These are phyloP conservation scores for Clarireedia paspali DNA, from an alignment of 2,329 filamentous ascomycete species.

Conservation along the genomic window DNA sequence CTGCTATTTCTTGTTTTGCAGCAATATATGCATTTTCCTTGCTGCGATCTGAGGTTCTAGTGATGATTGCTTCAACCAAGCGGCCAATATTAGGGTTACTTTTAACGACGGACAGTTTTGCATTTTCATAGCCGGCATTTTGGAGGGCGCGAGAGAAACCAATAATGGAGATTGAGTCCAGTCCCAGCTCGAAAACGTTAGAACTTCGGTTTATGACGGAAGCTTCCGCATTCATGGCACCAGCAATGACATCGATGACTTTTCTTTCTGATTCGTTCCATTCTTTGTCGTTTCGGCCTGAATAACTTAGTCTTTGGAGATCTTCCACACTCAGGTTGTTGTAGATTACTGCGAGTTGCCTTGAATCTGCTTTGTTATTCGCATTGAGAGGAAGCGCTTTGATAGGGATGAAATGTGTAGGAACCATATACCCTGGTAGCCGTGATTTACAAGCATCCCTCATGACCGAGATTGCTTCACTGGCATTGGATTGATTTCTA, in stretches of 20 bases:
- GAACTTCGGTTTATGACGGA: constrained; percentile 41
- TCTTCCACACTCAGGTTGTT: constrained; percentile 47
- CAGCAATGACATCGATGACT: constrained; percentile 47
- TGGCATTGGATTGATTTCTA: constrained; percentile 21
- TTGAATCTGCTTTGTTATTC: constrained; percentile 84
- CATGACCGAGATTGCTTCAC: constrained; percentile 38
- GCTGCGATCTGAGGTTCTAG: not conserved
- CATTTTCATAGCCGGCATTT: constrained; percentile 49
- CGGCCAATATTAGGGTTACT: constrained; percentile 46
- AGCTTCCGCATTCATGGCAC: constrained; percentile 31
- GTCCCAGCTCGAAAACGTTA: constrained; percentile 76
- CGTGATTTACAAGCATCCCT: constrained; percentile 57
- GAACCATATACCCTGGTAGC: constrained; percentile 84
- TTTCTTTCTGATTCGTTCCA: constrained; percentile 34
- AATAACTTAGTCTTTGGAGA: constrained; percentile 48
- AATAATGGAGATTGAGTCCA: constrained; percentile 82
- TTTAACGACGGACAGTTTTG: constrained; percentile 60
- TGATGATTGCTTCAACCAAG: constrained; percentile 31
- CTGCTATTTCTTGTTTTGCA: constrained; percentile 34
- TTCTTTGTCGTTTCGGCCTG: constrained; percentile 23
- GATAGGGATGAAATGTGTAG: constrained; percentile 70
- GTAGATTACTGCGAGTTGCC: constrained; percentile 61
- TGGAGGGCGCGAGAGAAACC: constrained; percentile 59
- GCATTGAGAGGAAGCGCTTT: constrained; percentile 69
- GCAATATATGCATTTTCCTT: constrained; percentile 22